Evolutionary conservation across 768 basidiomycete species (phyloP).

Genomic region (Hysterangium stoloniferum): DNA sequence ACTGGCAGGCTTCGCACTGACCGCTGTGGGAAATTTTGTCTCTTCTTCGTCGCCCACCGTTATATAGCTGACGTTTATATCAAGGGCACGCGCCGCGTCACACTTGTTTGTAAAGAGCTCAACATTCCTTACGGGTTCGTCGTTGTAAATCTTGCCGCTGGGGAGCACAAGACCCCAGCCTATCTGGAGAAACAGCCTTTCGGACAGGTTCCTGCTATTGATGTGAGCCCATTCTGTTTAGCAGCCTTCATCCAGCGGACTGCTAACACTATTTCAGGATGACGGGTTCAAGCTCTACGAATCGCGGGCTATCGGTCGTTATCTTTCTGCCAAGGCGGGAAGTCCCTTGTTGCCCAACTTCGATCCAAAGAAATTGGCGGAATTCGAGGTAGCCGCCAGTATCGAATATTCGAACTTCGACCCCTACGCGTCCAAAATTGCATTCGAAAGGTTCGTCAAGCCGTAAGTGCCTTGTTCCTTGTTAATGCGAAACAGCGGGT

Average conservation of each 20-base stretch:
- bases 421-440: constrained; percentile 32
- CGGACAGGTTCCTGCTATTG: constrained; percentile 53
- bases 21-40: not conserved
- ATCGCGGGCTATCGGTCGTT: constrained; percentile 53
- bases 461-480: constrained; percentile 28
- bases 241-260: not conserved
- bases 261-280: constrained; percentile 29
- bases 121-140: constrained; percentile 18
- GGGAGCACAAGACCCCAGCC: constrained; percentile 38
- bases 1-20: too few species aligned
- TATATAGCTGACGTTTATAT: not conserved
- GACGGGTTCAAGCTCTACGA: constrained; percentile 59
- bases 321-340: constrained; percentile 48
- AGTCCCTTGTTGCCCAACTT: constrained; percentile 37
- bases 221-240: constrained; percentile 12
- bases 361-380: constrained; percentile 30
- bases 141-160: constrained; percentile 16
- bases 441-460: constrained; percentile 44
- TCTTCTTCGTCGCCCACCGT: not conserved
- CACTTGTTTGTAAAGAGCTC: constrained; percentile 15
- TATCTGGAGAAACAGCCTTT: constrained; percentile 52
- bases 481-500: not conserved
- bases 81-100: constrained; percentile 15
- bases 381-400: constrained; percentile 43
- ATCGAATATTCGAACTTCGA: constrained; percentile 51